These are phyloP conservation scores for Lichtheimia ramosa DNA, from an alignment of 371 early-diverging fungal genomes.

Conservation along the genomic window DNA sequence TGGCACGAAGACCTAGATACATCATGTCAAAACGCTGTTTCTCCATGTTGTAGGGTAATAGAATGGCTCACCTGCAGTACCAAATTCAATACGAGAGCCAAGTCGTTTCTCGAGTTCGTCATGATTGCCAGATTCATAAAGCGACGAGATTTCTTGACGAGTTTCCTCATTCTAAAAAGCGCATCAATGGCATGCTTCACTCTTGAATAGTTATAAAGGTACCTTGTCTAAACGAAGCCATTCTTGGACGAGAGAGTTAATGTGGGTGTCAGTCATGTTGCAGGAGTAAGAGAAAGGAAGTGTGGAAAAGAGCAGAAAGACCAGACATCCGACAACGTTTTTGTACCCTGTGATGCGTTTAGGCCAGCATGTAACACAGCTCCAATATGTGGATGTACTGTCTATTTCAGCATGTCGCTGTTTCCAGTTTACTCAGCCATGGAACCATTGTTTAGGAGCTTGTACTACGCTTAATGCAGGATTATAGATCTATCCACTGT, in stretches of 20 bases:
- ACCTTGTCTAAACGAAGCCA: constrained; percentile 80
- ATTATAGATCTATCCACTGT: no score
- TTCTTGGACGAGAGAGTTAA: constrained; percentile 45
- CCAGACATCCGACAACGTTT: no score
- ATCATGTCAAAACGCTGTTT: background rate
- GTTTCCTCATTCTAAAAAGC: constrained; percentile 66
- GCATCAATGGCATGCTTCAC: background rate
- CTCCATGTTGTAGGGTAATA: background rate
- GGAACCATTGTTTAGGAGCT: no score
- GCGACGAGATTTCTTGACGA: constrained; percentile 57
- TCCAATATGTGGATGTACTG: no score
- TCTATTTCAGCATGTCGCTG: no score
- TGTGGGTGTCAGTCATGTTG: constrained; percentile 5
- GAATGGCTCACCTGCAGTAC: constrained; percentile 73
- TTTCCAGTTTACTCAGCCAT: no score
- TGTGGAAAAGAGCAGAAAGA: no score
- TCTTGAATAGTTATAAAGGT: constrained; percentile 4
- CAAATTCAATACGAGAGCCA: constrained; percentile 81
- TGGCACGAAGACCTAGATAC: constrained; percentile 77
- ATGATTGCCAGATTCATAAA: constrained; percentile 53
- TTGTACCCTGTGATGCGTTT: no score
- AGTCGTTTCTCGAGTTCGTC: constrained; percentile 67
- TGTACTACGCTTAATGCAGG: no score
- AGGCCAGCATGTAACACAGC: no score
- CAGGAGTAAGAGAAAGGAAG: background rate